Percentiles rank a stretch among this genome's conserved stretches.
phyloP scores from a whole-genome alignment of 306 rosid species.

The Corylus avellana region DNA sequence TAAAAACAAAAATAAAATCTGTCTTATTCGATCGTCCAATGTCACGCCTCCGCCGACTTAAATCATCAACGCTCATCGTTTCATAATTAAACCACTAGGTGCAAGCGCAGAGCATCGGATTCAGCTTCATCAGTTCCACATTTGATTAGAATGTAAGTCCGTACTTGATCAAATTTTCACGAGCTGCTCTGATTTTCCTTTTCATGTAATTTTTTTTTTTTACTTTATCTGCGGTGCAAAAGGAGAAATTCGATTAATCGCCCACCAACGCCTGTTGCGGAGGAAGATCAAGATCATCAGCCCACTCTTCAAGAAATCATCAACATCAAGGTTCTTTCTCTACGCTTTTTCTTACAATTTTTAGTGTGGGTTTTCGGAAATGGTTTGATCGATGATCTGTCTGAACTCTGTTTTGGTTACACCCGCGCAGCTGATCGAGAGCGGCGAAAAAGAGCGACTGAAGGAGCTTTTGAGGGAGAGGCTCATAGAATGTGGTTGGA shows the following conservation, averaged over 20 bases:
- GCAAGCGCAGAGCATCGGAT: neutral
- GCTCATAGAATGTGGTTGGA: conserved; percentile 64
- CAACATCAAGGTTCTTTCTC: conserved; percentile 44
- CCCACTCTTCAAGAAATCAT: conserved; percentile 46
- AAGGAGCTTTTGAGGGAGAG: conserved; percentile 63
- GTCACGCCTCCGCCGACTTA: neutral
- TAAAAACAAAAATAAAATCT: neutral
- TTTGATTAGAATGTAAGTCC: neutral
- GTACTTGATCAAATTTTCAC: neutral
- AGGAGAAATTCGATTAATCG: conserved; percentile 64
- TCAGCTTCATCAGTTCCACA: neutral
- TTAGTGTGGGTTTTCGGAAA: neutral
- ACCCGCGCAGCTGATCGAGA: conserved; percentile 44
- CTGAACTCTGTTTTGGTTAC: neutral
- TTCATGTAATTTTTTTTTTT: neutral
- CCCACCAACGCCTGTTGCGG: conserved; percentile 47
- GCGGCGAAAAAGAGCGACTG: conserved; percentile 58
- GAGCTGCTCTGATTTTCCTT: neutral
- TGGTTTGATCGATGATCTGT: neutral
- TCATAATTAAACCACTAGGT: no score
- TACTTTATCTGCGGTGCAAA: neutral
- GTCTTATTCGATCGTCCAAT: neutral
- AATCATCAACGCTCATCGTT: neutral
- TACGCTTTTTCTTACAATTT: neutral
- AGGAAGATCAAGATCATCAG: conserved; percentile 36